Base-by-base conservation (phyloP, 306 rosid genomes). In the Vicia faba region DNA sequence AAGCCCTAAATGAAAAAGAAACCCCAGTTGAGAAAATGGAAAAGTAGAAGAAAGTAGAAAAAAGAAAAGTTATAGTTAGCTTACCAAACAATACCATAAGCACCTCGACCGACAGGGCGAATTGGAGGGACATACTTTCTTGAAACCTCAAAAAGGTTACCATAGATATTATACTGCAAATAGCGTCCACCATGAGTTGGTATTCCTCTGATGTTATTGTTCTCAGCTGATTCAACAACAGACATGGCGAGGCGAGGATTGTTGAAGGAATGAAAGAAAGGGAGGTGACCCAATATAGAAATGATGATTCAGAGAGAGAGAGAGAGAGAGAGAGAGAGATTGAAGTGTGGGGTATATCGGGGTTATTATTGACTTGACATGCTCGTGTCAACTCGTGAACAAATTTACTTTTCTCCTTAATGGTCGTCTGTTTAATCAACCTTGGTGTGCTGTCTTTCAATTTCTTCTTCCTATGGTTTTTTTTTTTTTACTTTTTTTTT, bases 21-120 rank as follows among this genome's bases (percentile, higher is more conserved):
- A 66, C 62, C 69, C 59, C 55, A 59, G 11, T 41, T 46, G 5
- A 68, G n/a, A 15, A 20, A 20, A 62, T 55, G 64, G 51, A 43
- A 57, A 69, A 51, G 50, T 33, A 33, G 16, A 49, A 58, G 38
- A 77, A 29, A 13, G 35, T 39, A 5, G 48, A 73, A 41, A 51
- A 64, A 57, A 67, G 44, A 2, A 14, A 44, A 14, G 0, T 5
- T 3, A 20, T 40, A 19, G 39, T 18, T 67, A 50, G 15, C 89
- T 79, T 79, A 93, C 97, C 98, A 93, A 73, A 88, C 98, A 70
- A 93, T 83, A 63, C 97, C 98, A 74, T 86, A 83, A 76, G 98
- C 98, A 4, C 98, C 97, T 86, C 97, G 86, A 5, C 98, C 98
- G 31, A 93, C 89, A 8, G 98, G 98, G 28, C 96, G 83, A 60